Percentiles rank a stretch among this genome's conserved stretches.
phyloP scores from a whole-genome alignment of 257 asterid genomes.

The Mentha longifolia region DNA sequence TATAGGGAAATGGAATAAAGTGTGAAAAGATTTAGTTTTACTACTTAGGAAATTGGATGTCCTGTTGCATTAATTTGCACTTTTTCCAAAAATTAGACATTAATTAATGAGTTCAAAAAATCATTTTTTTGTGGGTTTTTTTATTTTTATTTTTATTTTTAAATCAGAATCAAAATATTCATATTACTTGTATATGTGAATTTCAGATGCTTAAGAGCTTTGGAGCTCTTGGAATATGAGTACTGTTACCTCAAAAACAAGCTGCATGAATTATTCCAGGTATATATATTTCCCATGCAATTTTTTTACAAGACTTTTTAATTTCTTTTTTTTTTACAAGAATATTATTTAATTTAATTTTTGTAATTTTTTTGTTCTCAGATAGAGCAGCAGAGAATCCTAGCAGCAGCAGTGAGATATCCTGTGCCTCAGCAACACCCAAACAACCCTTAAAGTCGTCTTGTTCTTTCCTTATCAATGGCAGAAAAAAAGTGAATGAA shows the following conservation, averaged over 20 bases:
- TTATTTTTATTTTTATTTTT: no score
- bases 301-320: not conserved
- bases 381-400: slow-evolving; percentile 87
- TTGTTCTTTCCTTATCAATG: not conserved
- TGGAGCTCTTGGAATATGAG: slow-evolving; percentile 80
- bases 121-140: no score
- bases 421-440: slow-evolving; percentile 47
- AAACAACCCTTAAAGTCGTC: slow-evolving; percentile 34
- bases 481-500: slow-evolving; percentile 6
- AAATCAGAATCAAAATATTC: no score
- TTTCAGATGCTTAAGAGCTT: slow-evolving; percentile 79
- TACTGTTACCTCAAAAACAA: slow-evolving; percentile 92
- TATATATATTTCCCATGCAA: slow-evolving; percentile 23
- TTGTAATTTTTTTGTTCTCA: no score
- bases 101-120: no score
- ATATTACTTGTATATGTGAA: not conserved
- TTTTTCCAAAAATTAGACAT: not conserved
- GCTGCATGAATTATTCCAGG: slow-evolving; percentile 86
- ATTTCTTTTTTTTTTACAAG: not conserved
- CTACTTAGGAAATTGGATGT: no score
- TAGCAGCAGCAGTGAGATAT: slow-evolving; percentile 80
- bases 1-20: not conserved
- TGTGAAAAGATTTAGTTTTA: not conserved
- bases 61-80: not conserved
- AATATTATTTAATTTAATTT: not conserved